Conservation (phyloP, 2,329 filamentous ascomycete genomes). For the Claviceps pazoutovae region DNA sequence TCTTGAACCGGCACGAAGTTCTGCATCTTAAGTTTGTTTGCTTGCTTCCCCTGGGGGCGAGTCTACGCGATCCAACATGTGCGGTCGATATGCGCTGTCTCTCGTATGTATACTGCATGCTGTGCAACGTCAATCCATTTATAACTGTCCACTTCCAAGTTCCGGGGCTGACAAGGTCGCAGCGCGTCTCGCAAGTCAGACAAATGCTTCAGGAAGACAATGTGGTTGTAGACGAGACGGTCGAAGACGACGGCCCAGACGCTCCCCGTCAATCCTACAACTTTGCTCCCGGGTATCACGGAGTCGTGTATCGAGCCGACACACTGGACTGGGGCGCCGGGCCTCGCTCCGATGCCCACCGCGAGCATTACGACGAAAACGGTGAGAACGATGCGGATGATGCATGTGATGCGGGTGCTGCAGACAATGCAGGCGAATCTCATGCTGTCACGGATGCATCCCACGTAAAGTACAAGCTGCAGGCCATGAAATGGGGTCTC, state of each 20-base stretch:
- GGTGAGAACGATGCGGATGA: conserved; percentile 1
- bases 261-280: conserved; percentile 69
- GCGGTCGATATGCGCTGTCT: conserved; percentile 22
- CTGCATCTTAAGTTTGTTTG: too few species aligned
- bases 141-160: not conserved
- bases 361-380: not conserved
- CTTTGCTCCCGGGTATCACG: conserved; percentile 77
- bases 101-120: conserved; percentile 14
- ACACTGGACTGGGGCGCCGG: conserved; percentile 46
- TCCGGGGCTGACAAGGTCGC: not conserved
- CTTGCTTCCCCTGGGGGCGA: too few species aligned
- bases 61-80: conserved; percentile 14
- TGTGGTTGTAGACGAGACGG: conserved; percentile 59
- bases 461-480: conserved; percentile 58
- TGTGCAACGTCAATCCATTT: not conserved
- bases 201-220: conserved; percentile 58
- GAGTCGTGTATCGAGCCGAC: conserved; percentile 73
- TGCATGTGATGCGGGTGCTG: not conserved
- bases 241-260: conserved; percentile 45
- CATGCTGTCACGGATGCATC: too few species aligned
- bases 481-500: conserved; percentile 92
- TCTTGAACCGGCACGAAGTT: too few species aligned
- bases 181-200: conserved; percentile 68
- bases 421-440: too few species aligned
- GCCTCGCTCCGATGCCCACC: conserved; percentile 11